Conservation (phyloP, 768 basidiomycete genomes). For the Mycena alexandri region DNA sequence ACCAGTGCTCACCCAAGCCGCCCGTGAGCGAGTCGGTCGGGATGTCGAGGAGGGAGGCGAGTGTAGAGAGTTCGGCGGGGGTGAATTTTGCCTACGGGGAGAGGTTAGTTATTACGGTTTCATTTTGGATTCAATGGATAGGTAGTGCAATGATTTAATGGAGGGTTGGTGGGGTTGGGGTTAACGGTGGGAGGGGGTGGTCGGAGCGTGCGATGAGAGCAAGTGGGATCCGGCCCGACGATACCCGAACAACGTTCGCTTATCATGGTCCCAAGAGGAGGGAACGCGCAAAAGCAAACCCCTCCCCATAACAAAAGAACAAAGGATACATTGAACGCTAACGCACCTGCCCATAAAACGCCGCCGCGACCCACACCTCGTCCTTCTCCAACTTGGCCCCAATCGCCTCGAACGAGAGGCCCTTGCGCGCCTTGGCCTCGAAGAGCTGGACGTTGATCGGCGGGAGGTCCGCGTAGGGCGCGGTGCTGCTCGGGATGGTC, state of each 20-base stretch:
- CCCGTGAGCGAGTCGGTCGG: conserved; percentile 52
- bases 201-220: too few species aligned
- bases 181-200: too few species aligned
- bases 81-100: conserved; percentile 73
- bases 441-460: conserved; percentile 64
- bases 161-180: too few species aligned
- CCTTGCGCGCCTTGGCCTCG: conserved; percentile 77
- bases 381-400: conserved; percentile 75
- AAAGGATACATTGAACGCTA: too few species aligned
- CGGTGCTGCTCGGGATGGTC: conserved; percentile 57
- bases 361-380: conserved; percentile 87
- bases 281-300: too few species aligned
- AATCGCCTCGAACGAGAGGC: conserved; percentile 77
- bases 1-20: conserved; percentile 76
- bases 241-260: too few species aligned
- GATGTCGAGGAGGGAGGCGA: conserved; percentile 65
- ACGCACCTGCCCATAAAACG: conserved; percentile 89
- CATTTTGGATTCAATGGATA: too few species aligned
- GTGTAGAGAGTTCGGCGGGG: conserved; percentile 66
- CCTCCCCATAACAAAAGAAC: too few species aligned
- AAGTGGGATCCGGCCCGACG: too few species aligned
- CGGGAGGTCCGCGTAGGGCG: conserved; percentile 66
- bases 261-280: too few species aligned
- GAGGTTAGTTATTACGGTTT: too few species aligned
- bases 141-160: too few species aligned